Percentiles rank a stretch among this genome's conserved stretches.
Conservation (phyloP, 1,284 basidiomycete species). For the Sanghuangporus weigelae region DNA sequence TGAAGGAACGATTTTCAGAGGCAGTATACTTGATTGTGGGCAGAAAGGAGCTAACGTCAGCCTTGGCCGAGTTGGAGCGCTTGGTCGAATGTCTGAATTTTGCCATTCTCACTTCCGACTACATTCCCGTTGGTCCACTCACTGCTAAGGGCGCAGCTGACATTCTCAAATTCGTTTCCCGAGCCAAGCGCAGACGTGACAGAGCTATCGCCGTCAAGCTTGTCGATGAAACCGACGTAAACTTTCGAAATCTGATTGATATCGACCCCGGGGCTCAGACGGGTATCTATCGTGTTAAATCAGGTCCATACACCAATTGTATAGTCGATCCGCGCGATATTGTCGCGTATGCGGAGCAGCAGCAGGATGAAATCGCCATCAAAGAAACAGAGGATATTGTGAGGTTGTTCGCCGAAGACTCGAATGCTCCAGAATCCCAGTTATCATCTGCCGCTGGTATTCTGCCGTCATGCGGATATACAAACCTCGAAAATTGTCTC, state of each 20-base stretch:
- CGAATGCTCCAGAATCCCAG: background rate
- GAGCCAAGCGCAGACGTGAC: background rate
- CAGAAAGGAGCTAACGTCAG: background rate
- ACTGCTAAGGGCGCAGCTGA: background rate
- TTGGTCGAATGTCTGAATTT: background rate
- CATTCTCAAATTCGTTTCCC: background rate
- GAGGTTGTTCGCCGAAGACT: background rate
- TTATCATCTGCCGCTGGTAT: background rate
- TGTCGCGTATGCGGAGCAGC: background rate
- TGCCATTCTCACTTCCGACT: background rate
- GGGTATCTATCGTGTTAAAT: background rate
- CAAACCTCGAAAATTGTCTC: background rate
- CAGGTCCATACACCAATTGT: background rate
- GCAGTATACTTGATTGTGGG: background rate
- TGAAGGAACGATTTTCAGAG: background rate
- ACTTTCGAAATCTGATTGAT: background rate
- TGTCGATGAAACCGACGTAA: background rate
- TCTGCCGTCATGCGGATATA: background rate
- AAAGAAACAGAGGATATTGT: background rate
- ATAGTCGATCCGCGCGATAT: conserved; percentile 1
- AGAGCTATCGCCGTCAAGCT: background rate
- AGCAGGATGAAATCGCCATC: background rate
- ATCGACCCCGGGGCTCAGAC: background rate
- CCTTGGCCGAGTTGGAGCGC: background rate
- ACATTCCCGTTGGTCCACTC: background rate